A percentile compares a stretch with the other conserved stretches of the same genome.
Conservation (phyloP, 805 yeast species). For the Yarrowia sp. region DNA sequence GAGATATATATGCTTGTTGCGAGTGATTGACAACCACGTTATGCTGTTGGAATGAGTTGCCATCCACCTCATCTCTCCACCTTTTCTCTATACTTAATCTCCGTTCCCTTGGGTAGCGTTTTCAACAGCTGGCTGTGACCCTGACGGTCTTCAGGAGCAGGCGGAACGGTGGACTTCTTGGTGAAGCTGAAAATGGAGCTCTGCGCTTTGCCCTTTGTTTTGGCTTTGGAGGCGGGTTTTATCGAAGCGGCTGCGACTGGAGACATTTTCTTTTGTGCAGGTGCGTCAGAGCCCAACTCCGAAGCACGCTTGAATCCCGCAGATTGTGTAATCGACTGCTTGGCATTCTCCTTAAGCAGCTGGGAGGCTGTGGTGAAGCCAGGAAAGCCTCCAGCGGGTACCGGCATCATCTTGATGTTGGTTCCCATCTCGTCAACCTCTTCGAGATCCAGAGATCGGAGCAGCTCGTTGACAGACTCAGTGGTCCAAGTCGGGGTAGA, state of each 20-base stretch:
- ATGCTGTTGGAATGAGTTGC: too few relatives aligned
- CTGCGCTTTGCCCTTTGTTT: neutral
- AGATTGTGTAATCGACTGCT: neutral
- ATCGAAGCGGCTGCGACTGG: neutral
- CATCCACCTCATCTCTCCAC: too few relatives aligned
- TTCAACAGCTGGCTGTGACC: neutral
- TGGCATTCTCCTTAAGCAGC: neutral
- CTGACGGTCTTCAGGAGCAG: neutral
- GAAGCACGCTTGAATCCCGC: constrained; percentile 4
- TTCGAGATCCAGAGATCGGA: neutral
- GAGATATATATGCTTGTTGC: too few relatives aligned
- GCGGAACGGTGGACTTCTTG: neutral
- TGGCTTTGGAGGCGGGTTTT: neutral
- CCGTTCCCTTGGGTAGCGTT: neutral
- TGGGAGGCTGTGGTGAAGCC: constrained; percentile 2
- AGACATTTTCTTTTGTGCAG: neutral
- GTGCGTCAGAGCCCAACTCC: neutral
- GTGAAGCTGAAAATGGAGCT: constrained; percentile 19
- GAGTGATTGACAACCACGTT: too few relatives aligned
- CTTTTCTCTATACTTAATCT: constrained; percentile 6
- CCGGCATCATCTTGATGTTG: neutral
- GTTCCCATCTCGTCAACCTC: neutral
- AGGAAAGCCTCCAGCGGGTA: neutral
- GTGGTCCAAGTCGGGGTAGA: neutral
- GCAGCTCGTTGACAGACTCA: neutral